Conservation (phyloP, 202 grass and related monocot species). For the Digitaria exilis region DNA sequence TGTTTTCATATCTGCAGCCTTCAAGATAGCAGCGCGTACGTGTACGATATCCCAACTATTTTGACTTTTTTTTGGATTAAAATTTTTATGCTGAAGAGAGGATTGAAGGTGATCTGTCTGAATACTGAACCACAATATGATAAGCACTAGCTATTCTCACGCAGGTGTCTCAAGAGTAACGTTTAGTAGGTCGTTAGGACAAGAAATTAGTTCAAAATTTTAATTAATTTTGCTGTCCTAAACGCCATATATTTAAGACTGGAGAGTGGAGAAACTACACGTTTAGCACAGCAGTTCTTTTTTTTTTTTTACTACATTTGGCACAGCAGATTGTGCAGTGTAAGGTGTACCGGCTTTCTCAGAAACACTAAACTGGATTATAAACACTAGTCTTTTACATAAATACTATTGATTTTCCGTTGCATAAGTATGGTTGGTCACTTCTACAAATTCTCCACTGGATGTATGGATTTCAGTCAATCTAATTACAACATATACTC, state of each 20-base stretch:
- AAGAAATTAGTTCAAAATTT: too few relatives aligned
- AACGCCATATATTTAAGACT: too few relatives aligned
- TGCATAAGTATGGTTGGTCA: background rate
- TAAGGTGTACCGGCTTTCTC: background rate
- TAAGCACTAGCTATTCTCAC: background rate
- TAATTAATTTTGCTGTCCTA: too few relatives aligned
- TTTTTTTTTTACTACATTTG: too few relatives aligned
- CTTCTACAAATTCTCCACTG: conserved; percentile 37
- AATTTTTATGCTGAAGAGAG: background rate
- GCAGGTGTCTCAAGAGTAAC: background rate
- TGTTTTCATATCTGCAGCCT: too few relatives aligned
- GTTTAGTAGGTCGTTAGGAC: too few relatives aligned
- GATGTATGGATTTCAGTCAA: conserved; percentile 32
- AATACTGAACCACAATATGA: background rate
- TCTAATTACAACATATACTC: conserved; percentile 12
- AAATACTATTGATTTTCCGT: background rate
- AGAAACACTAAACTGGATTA: background rate
- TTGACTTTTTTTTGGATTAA: conserved; percentile 2
- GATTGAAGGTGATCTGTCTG: too few relatives aligned
- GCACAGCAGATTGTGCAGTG: background rate
- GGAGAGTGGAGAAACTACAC: background rate
- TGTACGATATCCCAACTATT: background rate
- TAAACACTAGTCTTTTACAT: too few relatives aligned
- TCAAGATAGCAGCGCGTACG: conserved; percentile 3
- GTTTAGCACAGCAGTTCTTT: too few relatives aligned